These are phyloP conservation scores for Scopulariopsis brevicaulis DNA, from an alignment of 2,329 filamentous ascomycete species.

Conservation along the genomic window DNA sequence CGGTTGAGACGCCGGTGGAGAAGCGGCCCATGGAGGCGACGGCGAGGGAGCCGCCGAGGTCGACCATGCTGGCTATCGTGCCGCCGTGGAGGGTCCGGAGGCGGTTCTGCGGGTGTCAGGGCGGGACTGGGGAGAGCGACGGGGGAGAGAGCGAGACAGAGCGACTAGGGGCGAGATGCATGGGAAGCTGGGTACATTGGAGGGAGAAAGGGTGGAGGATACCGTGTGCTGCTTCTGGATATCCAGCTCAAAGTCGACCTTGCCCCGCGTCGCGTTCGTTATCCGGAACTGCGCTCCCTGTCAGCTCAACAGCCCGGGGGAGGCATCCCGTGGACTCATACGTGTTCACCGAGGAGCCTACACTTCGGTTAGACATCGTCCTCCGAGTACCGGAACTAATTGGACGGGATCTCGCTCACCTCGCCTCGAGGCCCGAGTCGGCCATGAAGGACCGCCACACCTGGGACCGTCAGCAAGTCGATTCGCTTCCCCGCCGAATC, in stretches of 20 bases:
- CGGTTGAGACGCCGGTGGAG: constrained; percentile 53
- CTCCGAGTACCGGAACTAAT: not conserved
- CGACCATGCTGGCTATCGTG: constrained; percentile 66
- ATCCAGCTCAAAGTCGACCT: constrained; percentile 65
- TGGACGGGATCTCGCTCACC: constrained; percentile 41
- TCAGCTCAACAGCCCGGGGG: not conserved
- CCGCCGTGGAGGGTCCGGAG: constrained; percentile 68
- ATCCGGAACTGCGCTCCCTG: constrained; percentile 48
- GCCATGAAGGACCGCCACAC: constrained; percentile 77
- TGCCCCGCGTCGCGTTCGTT: constrained; percentile 50
- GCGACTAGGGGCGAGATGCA: not conserved
- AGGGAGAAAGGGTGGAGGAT: constrained; percentile 5
- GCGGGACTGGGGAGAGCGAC: not conserved
- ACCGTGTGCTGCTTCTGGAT: constrained; percentile 68
- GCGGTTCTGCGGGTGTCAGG: constrained; percentile 46
- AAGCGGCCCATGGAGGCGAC: constrained; percentile 54
- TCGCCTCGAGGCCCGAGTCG: constrained; percentile 80
- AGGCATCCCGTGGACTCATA: constrained; percentile 11
- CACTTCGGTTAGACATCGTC: not conserved
- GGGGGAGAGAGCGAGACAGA: not conserved
- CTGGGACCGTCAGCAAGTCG: constrained; percentile 26
- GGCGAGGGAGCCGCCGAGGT: constrained; percentile 52
- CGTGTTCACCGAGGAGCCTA: constrained; percentile 29
- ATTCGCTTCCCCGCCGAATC: no score
- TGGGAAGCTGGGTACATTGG: not conserved